A percentile compares a stretch with the other conserved stretches of the same genome.
These are phyloP conservation scores for Urostyla sp. DNA, from an alignment of 73 alveolate genomes.

Conservation along the genomic window DNA sequence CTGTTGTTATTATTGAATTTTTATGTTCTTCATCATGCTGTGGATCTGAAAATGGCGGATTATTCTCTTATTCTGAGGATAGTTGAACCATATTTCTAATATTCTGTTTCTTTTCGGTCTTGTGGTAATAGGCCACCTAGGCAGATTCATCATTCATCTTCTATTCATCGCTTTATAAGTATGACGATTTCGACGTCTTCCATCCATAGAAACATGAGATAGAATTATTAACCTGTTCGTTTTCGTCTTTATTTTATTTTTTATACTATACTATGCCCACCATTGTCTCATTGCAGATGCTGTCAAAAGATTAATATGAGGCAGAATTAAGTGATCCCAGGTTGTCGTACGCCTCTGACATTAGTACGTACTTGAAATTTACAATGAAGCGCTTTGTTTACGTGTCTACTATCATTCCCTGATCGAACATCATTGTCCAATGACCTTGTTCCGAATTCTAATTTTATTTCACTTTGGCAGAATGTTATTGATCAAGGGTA, in stretches of 20 bases:
- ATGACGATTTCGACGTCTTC: not conserved
- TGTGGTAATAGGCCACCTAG: no score
- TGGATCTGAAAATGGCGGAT: no score
- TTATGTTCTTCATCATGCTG: no score
- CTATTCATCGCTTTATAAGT: no score
- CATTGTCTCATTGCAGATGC: slow-evolving; percentile 66
- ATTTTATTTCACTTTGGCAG: slow-evolving; percentile 57
- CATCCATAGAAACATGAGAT: no score
- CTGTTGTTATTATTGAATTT: no score
- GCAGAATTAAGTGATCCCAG: not conserved
- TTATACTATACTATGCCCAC: slow-evolving; percentile 61
- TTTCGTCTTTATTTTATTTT: not conserved
- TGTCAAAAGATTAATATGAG: not conserved
- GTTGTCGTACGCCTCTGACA: no score
- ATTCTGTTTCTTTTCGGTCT: no score
- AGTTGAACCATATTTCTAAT: no score
- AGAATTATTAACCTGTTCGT: not conserved
- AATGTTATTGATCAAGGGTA: no score
- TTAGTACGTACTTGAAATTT: slow-evolving; percentile 63
- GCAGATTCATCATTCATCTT: no score
- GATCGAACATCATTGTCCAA: slow-evolving; percentile 84
- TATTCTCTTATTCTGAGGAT: no score
- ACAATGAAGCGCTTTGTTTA: slow-evolving; percentile 57
- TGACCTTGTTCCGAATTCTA: slow-evolving; percentile 71
- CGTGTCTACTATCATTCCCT: slow-evolving; percentile 72